Conservation (phyloP, 495 filamentous ascomycete species). For the Cercophora scortea region DNA sequence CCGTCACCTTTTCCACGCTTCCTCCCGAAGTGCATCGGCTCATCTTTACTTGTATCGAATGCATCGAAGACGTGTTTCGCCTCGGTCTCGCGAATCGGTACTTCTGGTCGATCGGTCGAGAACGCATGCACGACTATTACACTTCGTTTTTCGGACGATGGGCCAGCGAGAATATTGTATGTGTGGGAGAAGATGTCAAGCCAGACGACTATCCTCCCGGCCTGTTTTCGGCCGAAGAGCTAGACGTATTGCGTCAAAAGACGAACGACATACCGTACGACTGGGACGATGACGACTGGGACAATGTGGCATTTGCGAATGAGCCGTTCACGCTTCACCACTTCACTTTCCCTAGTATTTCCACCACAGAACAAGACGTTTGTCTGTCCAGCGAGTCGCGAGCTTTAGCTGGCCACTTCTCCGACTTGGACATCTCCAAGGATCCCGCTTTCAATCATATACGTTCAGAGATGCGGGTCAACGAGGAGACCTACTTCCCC, state of each 20-base stretch:
- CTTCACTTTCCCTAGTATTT: neutral
- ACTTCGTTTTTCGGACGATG: neutral
- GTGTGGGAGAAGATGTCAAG: neutral
- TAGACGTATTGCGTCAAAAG: neutral
- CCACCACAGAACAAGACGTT: neutral
- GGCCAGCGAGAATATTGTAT: neutral
- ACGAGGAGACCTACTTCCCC: constrained; percentile 12
- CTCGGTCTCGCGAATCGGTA: neutral
- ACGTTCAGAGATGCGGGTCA: constrained; percentile 1
- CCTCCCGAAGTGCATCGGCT: neutral
- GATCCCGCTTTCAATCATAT: constrained; percentile 1
- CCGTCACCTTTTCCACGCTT: neutral
- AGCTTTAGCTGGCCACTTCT: neutral
- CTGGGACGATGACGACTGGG: too few species aligned
- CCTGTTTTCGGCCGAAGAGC: constrained; percentile 3
- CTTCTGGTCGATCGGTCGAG: neutral
- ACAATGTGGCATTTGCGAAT: neutral
- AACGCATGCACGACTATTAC: neutral
- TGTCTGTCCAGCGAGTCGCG: neutral
- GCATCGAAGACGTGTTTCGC: neutral
- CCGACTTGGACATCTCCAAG: neutral
- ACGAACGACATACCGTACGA: too few species aligned
- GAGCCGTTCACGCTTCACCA: neutral
- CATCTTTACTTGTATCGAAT: neutral
- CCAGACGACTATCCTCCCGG: constrained; percentile 2